Evolutionary conservation across 2,329 filamentous ascomycete species (phyloP).

Genomic region (Talaromyces verruculosus): DNA sequence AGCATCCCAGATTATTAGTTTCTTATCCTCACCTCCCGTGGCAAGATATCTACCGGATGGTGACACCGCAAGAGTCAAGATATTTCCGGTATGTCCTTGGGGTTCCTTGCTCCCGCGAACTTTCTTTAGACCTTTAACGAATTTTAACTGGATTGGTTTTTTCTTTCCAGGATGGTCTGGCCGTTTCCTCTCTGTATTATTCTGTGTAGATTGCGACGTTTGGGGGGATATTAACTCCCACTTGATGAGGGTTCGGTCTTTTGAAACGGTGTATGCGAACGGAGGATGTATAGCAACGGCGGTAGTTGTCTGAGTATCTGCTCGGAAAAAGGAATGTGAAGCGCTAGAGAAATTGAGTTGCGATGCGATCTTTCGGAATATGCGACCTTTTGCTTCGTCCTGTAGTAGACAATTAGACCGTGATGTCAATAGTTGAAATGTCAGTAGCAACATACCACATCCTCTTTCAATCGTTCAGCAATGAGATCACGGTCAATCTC

Average conservation of each 20-base stretch:
- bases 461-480: slow-evolving; percentile 84
- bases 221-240: slow-evolving; percentile 70
- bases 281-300: slow-evolving; percentile 76
- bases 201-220: slow-evolving; percentile 20
- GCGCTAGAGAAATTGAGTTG: slow-evolving; percentile 69
- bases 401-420: slow-evolving; percentile 24
- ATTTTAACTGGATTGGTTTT: slow-evolving; percentile 48
- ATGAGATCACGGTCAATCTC: slow-evolving; percentile 92
- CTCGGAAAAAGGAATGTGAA: slow-evolving; percentile 70
- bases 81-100: slow-evolving; percentile 75
- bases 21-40: slow-evolving; percentile 81
- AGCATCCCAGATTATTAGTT: slow-evolving; percentile 85
- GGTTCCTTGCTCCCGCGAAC: slow-evolving; percentile 45
- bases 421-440: not conserved
- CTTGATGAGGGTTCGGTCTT: slow-evolving; percentile 81
- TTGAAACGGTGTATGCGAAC: slow-evolving; percentile 83
- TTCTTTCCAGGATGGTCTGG: slow-evolving; percentile 58
- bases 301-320: slow-evolving; percentile 75
- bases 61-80: slow-evolving; percentile 81
- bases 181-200: slow-evolving; percentile 62
- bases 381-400: slow-evolving; percentile 83
- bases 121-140: slow-evolving; percentile 51
- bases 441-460: slow-evolving; percentile 59
- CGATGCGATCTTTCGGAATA: slow-evolving; percentile 77
- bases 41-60: slow-evolving; percentile 87